Base-by-base conservation (phyloP, 805 yeast species). In the Metschnikowia matae region DNA sequence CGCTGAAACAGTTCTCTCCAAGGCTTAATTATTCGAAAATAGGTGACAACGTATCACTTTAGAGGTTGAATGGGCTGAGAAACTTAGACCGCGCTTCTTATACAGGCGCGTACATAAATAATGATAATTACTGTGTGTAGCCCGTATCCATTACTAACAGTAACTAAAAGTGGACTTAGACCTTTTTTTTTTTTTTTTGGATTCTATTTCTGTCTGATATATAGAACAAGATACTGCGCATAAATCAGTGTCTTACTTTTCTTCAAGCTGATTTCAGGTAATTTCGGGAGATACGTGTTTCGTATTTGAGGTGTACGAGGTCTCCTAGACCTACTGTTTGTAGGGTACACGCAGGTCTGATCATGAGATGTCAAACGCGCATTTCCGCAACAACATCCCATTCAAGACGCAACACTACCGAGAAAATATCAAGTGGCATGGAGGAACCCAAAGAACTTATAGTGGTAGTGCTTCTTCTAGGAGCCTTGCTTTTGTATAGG, bases 401-500 rank as follows among this genome's bases (percentile, higher is more conserved):
- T 31, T 31, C 26, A n/a, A 39, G 7, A 11, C 5, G 17, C 14
- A 7, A 23, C n/a, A 14, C 31, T 8, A 23, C n/a, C 32, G 6
- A 15, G 3, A 11, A 13, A 13, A 15, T 37, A 20, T 20, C 41
- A 39, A 23, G 20, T 14, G 17, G n/a, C 10, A 50, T 36, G 60
- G 47, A 49, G 23, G 52, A 52, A 6, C 48, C 50, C 13, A 64
- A n/a, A 4, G 33, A 44, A n/a, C 46, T 40, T 35, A 35, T 64
- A 23, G 50, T 58, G 36, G 62, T 62, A 4, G 48, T 61, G 1
- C 7, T 21, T 37, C 36, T 62, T 5, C 59, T 52, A 13, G 50
- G 60, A 20, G 56, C 61, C 40, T 53, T 57, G 23, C 48, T 48
- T n/a, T 37, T 38, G n/a, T 64, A 62, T 53, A 51, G 54, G 31